phyloP scores from a whole-genome alignment of 2,329 filamentous ascomycete genomes.

The Colletotrichum eremochloae region DNA sequence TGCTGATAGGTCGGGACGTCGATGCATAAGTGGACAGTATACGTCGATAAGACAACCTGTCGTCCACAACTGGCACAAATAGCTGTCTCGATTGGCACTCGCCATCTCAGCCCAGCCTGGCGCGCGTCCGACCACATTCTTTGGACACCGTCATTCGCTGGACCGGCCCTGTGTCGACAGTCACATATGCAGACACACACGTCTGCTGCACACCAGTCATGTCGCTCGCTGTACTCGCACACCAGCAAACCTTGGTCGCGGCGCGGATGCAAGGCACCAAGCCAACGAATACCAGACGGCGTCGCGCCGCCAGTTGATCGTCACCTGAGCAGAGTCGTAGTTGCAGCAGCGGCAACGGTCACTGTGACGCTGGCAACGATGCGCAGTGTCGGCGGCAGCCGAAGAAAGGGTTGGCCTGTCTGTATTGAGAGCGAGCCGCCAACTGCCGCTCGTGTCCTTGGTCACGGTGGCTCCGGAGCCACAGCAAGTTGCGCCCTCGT shows the following conservation, averaged over 20 bases:
- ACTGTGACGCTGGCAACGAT: slow-evolving; percentile 19
- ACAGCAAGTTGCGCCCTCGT: slow-evolving; percentile 21
- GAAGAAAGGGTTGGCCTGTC: slow-evolving; percentile 15
- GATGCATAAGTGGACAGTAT: slow-evolving; percentile 32
- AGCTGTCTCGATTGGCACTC: slow-evolving; percentile 38
- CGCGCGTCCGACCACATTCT: slow-evolving; percentile 37
- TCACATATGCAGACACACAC: slow-evolving; percentile 40
- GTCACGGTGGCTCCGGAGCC: slow-evolving; percentile 17
- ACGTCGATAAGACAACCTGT: slow-evolving; percentile 31
- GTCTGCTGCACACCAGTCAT: slow-evolving; percentile 40
- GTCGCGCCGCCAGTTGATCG: slow-evolving; percentile 32
- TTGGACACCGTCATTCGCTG: slow-evolving; percentile 38
- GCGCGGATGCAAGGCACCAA: slow-evolving; percentile 40
- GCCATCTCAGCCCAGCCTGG: slow-evolving; percentile 29
- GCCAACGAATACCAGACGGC: slow-evolving; percentile 26
- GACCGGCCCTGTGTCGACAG: slow-evolving; percentile 31
- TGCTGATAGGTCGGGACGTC: slow-evolving; percentile 38
- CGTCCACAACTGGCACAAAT: slow-evolving; percentile 43
- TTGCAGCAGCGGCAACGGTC: slow-evolving; percentile 31
- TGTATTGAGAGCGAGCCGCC: slow-evolving; percentile 22
- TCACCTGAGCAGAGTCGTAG: slow-evolving; percentile 28
- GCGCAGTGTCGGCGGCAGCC: slow-evolving; percentile 29
- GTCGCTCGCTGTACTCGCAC: slow-evolving; percentile 36
- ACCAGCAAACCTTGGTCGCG: slow-evolving; percentile 19
- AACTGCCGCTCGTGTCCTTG: slow-evolving; percentile 32